Base-by-base conservation (phyloP, 2,329 filamentous ascomycete genomes). In the Neonectria sp. region DNA sequence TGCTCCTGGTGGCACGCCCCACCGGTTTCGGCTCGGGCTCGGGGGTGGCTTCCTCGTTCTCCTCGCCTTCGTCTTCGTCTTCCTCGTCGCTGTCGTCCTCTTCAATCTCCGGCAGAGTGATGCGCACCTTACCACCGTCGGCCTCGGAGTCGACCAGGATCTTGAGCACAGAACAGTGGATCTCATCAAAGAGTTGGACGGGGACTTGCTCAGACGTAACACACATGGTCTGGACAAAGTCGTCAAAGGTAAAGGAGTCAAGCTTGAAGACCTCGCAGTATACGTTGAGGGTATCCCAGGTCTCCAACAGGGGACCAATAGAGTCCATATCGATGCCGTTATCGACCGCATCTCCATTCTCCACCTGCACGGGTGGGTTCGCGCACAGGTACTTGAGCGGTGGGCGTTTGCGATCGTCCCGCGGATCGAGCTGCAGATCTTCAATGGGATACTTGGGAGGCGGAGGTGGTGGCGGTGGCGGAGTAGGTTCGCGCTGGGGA, bases 281-380 rank as follows among this genome's bases (percentile, higher is more conserved):
- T n/a, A 99, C 95, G 76, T 98, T 99, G 37, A 99, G 86, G 0
- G 95, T 98, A 75, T 98, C 95, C 96, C 96, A 99, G 0, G 93
- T 94, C 81, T 98, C 95, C 27, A 99, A 83, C 17, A 98, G 84
- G 3, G 90, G 88, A 0, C 95, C 95, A n/a, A 98, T 89, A 4
- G 94, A 95, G 74, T 92, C 90, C 90, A 95, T 96, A 24, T 91
- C 83, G 60, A 98, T 90, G 45, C 91, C 89, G 17, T 76, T 69
- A 13, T 73, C 67, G 2, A 69, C 51, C 3, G 67, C 57, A 15
- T 74, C 71, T 1, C 72, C 73, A 21, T 84, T 81, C 21, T 85
- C 83, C 13, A 84, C 78, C 6, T 86, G 80, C 49, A 87, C 83
- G 1, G 89, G 86, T 11, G 88, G 86, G 64, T 94, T 88, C 59